Evolutionary conservation across 495 filamentous ascomycete genomes (phyloP).

Genomic region (Niebla homalea): DNA sequence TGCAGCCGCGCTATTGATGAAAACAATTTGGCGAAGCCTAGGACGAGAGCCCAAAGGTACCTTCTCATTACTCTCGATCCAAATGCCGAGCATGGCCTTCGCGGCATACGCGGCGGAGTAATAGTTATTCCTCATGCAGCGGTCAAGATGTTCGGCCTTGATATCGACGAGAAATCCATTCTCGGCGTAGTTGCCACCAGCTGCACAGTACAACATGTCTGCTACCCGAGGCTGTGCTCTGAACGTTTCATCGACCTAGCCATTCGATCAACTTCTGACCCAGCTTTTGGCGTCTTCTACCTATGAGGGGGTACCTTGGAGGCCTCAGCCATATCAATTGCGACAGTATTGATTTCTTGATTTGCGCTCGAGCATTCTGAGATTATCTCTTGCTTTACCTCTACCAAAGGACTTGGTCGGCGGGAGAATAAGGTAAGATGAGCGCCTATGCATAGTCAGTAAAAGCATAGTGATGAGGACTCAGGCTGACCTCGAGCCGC

Average conservation of each 20-base stretch:
- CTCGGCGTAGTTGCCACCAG: conserved; percentile 5
- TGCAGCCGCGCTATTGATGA: conserved; percentile 11
- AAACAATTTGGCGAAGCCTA: conserved; percentile 9
- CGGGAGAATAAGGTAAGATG: conserved; percentile 18
- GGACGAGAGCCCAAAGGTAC: background rate
- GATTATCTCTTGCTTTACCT: no score
- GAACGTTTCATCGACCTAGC: conserved; percentile 14
- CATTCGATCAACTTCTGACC: background rate
- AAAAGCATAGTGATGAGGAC: background rate
- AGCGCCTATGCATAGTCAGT: conserved; percentile 13
- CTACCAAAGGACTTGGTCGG: conserved; percentile 12
- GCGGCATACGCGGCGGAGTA: conserved; percentile 14
- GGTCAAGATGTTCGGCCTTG: background rate
- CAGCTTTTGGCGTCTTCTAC: conserved; percentile 3
- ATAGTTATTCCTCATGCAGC: conserved; percentile 13
- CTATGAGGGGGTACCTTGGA: no score
- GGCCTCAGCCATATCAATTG: conserved; percentile 15
- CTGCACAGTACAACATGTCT: conserved; percentile 13
- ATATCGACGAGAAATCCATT: conserved; percentile 5
- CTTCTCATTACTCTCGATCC: conserved; percentile 9
- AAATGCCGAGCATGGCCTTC: conserved; percentile 5
- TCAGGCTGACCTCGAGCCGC: conserved; percentile 13
- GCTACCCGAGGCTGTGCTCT: conserved; percentile 9
- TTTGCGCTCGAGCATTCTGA: no score
- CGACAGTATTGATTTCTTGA: conserved; percentile 11